Evolutionary conservation across 2,329 filamentous ascomycete species (phyloP), one percentile per base, ranked within the genome.

Genomic region (Colletotrichum sidae): DNA sequence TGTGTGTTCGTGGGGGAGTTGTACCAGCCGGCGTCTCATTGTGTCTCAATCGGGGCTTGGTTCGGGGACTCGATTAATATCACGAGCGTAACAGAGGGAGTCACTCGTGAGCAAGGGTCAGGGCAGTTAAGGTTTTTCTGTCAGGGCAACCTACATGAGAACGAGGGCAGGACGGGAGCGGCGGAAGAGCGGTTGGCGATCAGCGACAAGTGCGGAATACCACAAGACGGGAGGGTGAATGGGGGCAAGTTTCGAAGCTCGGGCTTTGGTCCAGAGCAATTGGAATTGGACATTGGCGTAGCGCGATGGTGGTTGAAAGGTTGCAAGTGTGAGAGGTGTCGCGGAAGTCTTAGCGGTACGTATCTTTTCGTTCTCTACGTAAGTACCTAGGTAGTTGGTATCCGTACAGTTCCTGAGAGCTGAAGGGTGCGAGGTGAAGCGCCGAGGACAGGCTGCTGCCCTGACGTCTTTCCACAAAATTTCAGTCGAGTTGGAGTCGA

Each of bases 191-290:
- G 6, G n/a, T 47, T 49, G 37, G 13, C 57, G 50, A 55, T 61
- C 49, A 45, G 37, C 61, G 44, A 65, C 49, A 45, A 65, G 56
- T 65, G 61, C 50, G 61, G 55, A 37, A 38, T n/a, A 8, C n/a
- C 44, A 60, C 9, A 25, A 44, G 45, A 50, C 50, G 42, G 49
- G 37, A 55, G 51, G 39, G 44, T 60, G 42, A 55, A 45, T 44
- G 55, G 38, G 47, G 42, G 55, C 6, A 10, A 8, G 42, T 15
- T 15, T 6, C 8, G 39, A 12, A 45, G 17, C n/a, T 39, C 25
- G 35, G 17, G 35, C 11, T 12, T 10, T 17, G 50, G 35, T 13
- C 12, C n/a, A 10, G 56, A 54, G 58, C 50, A 35, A 34, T 55
- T 41, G 55, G 42, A 45, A 34, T 54, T 60, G 58, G 15, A 42